A percentile compares a stretch with the other conserved stretches of the same genome.
Evolutionary conservation across 106 monocot species (phyloP).

Genomic region (Gastrodia elata): DNA sequence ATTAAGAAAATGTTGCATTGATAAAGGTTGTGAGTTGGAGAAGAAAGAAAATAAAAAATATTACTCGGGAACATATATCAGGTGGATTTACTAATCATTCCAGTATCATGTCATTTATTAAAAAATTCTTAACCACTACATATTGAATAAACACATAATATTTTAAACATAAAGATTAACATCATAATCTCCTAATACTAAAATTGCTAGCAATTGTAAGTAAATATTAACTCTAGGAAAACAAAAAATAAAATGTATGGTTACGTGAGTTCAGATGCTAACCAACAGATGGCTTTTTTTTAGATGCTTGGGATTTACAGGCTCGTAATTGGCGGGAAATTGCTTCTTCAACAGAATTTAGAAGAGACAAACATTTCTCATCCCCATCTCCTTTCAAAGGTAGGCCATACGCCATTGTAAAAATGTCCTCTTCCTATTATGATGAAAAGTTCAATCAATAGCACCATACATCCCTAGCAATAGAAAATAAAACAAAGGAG

Average conservation of each 20-base stretch:
- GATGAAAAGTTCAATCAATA: slow-evolving; percentile 11
- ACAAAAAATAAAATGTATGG: not conserved
- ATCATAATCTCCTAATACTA: not conserved
- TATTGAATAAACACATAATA: not conserved
- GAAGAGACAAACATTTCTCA: slow-evolving; percentile 70
- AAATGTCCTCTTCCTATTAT: slow-evolving; percentile 90
- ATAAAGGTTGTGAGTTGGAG: not conserved
- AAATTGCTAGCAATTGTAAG: not conserved
- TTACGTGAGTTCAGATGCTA: slow-evolving; percentile 1
- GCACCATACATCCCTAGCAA: slow-evolving; percentile 5
- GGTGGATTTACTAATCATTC: not conserved
- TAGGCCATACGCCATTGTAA: slow-evolving; percentile 78
- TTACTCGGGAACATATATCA: not conserved
- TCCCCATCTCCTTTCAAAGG: slow-evolving; percentile 80
- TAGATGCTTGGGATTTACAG: slow-evolving; percentile 59
- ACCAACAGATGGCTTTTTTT: slow-evolving; percentile 71
- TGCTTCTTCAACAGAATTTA: slow-evolving; percentile 91
- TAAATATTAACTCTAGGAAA: not conserved
- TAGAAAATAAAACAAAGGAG: not conserved
- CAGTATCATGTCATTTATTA: not conserved
- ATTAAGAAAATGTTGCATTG: not conserved
- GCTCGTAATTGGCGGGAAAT: slow-evolving; percentile 78
- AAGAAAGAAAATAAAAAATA: not conserved
- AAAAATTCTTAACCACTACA: not conserved
- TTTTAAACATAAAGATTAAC: not conserved